Conservation (phyloP, 164 flowering plant genomes). For the Pachysandra terminalis region DNA sequence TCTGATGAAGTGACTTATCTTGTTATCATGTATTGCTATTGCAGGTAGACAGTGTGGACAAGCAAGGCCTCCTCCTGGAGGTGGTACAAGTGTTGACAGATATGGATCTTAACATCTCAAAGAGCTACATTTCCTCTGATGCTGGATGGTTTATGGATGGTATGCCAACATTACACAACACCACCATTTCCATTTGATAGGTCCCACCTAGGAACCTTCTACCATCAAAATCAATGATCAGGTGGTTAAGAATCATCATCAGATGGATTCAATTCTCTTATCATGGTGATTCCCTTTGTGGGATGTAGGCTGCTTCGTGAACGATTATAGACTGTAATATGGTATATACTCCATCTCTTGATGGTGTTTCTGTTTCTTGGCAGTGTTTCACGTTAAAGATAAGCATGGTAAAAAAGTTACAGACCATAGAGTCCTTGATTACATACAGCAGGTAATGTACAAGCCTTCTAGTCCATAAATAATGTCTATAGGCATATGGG, state of each 20-base stretch:
- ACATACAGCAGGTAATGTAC: constrained; percentile 64
- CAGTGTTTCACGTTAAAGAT: constrained; percentile 79
- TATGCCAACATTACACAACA: constrained; percentile 12
- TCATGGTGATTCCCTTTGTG: too few species aligned
- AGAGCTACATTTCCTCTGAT: constrained; percentile 73
- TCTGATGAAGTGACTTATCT: neutral
- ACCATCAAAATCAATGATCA: too few species aligned
- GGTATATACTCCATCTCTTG: neutral
- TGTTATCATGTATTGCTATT: neutral
- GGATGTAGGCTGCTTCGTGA: too few species aligned
- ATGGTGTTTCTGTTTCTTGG: constrained; percentile 8
- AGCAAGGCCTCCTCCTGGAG: constrained; percentile 61
- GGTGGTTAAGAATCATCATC: too few species aligned
- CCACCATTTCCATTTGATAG: neutral
- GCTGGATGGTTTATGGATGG: too few species aligned
- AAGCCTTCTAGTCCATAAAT: neutral
- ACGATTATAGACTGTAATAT: neutral
- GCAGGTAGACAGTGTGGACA: constrained; percentile 67
- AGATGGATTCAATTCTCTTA: too few species aligned
- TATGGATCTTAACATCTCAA: constrained; percentile 51
- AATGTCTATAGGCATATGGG: neutral
- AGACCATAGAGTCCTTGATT: constrained; percentile 39
- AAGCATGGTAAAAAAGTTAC: constrained; percentile 51
- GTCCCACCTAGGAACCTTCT: too few species aligned
- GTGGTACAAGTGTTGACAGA: constrained; percentile 72